Evolutionary conservation across 106 monocot genomes (phyloP).

Genomic region (Narthecium ossifragum): DNA sequence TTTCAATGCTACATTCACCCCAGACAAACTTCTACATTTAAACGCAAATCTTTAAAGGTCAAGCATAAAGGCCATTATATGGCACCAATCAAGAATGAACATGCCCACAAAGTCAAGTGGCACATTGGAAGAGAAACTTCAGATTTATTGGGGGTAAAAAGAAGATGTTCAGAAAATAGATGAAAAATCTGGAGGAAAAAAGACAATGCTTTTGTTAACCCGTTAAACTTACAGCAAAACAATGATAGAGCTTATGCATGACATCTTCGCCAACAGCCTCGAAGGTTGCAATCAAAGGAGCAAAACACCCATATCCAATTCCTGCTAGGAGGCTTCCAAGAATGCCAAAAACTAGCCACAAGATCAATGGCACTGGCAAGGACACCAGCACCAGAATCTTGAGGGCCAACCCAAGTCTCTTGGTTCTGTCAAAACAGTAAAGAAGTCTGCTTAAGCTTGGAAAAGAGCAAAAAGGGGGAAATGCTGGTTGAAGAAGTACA

Average conservation of each 20-base stretch:
- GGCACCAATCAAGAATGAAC: neutral
- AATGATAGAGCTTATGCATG: conserved; percentile 60
- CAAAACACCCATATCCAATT: conserved; percentile 64
- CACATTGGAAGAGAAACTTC: too few species aligned
- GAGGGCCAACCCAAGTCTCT: conserved; percentile 54
- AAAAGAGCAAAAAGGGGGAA: neutral
- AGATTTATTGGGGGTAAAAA: too few species aligned
- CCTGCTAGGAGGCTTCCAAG: conserved; percentile 59
- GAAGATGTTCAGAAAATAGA: too few species aligned
- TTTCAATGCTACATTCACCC: neutral
- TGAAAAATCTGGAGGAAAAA: neutral
- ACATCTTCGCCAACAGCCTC: conserved; percentile 56
- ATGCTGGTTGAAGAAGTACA: too few species aligned
- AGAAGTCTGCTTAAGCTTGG: neutral
- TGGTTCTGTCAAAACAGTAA: conserved; percentile 37
- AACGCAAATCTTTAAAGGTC: too few species aligned
- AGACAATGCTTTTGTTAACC: neutral
- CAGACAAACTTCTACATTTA: too few species aligned
- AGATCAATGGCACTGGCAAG: conserved; percentile 58
- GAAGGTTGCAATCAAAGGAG: conserved; percentile 76
- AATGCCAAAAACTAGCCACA: conserved; percentile 50
- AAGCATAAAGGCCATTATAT: neutral
- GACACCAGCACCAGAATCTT: conserved; percentile 37
- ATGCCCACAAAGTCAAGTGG: neutral
- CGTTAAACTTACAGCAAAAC: conserved; percentile 53